A percentile compares a stretch with the other conserved stretches of the same genome.
phyloP scores from a whole-genome alignment of 2,329 filamentous ascomycete species.

The Sporothrix luriei region DNA sequence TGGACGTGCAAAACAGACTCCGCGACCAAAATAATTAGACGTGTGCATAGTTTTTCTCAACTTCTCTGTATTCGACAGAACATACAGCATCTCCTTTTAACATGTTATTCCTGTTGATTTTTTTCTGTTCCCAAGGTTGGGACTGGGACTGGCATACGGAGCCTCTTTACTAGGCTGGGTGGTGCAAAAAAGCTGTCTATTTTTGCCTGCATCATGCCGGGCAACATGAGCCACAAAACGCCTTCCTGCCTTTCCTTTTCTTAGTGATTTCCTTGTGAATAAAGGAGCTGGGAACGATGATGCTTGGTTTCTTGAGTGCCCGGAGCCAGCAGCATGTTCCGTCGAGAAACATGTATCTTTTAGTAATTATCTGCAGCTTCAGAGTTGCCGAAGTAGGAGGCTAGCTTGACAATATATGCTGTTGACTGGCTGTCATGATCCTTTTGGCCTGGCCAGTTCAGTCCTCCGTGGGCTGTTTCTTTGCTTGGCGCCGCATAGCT shows the following conservation, averaged over 20 bases:
- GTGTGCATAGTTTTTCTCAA: no score
- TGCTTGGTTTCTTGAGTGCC: neutral
- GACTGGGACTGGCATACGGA: neutral
- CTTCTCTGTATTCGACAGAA: no score
- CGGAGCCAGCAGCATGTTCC: neutral
- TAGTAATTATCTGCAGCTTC: slow-evolving; percentile 6
- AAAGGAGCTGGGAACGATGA: neutral
- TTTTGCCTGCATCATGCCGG: slow-evolving; percentile 13
- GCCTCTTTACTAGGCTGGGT: neutral
- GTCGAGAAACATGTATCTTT: neutral
- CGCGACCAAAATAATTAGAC: no score
- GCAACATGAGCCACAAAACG: slow-evolving; percentile 14
- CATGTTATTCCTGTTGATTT: no score
- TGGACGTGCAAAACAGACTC: no score
- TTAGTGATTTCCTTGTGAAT: neutral
- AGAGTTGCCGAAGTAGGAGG: slow-evolving; percentile 13
- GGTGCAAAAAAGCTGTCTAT: neutral
- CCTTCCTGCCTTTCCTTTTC: neutral
- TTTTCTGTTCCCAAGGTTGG: no score
- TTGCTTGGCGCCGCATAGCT: neutral
- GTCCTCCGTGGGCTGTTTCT: neutral
- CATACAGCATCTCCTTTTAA: neutral
- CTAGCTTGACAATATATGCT: no score
- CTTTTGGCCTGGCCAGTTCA: neutral
- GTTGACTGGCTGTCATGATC: slow-evolving; percentile 8